These are phyloP conservation scores for Lecanicillium sp. DNA, from an alignment of 2,329 filamentous ascomycete species.

Conservation along the genomic window DNA sequence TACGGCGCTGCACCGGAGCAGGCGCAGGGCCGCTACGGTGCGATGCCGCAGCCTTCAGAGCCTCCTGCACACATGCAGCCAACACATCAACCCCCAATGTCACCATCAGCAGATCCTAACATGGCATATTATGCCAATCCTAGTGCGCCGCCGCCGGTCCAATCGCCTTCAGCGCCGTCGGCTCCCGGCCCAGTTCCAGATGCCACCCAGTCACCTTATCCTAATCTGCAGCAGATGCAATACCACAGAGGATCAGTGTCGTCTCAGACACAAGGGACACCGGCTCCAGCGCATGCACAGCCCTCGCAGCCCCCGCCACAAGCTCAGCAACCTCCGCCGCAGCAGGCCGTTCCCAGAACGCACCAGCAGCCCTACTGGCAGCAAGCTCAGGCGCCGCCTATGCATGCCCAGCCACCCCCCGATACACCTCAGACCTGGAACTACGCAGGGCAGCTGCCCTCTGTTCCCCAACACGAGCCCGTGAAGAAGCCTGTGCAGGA, in stretches of 20 bases:
- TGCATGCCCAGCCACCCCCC: background rate
- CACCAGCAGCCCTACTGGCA: slow-evolving; percentile 26
- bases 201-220: slow-evolving; percentile 44
- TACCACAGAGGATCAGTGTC: slow-evolving; percentile 39
- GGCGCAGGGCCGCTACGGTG: slow-evolving; percentile 37
- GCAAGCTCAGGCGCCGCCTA: slow-evolving; percentile 16
- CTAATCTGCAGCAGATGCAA: slow-evolving; percentile 43
- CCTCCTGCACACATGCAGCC: slow-evolving; percentile 23
- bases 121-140: slow-evolving; percentile 53
- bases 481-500: slow-evolving; percentile 51
- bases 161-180: slow-evolving; percentile 31
- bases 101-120: slow-evolving; percentile 42
- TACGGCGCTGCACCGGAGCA: slow-evolving; percentile 38
- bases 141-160: slow-evolving; percentile 23
- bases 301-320: slow-evolving; percentile 28
- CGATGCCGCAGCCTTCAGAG: slow-evolving; percentile 33
- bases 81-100: slow-evolving; percentile 24
- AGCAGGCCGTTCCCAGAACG: slow-evolving; percentile 24
- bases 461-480: slow-evolving; percentile 44
- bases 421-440: slow-evolving; percentile 32
- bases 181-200: slow-evolving; percentile 36
- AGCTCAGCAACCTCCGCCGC: slow-evolving; percentile 23
- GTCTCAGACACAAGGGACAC: slow-evolving; percentile 27
- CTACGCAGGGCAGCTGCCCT: slow-evolving; percentile 54
- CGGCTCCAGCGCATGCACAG: slow-evolving; percentile 23